Evolutionary conservation across 1,284 basidiomycete genomes (phyloP).

Genomic region (Polyporus tsugae): DNA sequence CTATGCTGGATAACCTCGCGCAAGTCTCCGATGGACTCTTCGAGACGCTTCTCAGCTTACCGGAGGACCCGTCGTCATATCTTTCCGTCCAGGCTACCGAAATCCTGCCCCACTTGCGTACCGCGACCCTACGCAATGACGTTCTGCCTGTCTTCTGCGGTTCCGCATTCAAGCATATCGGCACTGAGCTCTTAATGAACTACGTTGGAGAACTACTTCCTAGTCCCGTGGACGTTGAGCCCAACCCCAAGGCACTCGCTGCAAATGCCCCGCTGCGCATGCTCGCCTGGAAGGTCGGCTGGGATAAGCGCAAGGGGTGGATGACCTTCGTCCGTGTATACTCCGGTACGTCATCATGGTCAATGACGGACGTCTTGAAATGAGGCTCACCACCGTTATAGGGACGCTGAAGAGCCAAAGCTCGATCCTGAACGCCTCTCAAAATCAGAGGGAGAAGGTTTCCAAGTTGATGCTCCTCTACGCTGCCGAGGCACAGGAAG

Average conservation of each 20-base stretch:
- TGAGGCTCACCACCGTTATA: conserved; percentile 40
- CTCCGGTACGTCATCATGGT: conserved; percentile 62
- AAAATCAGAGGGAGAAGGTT: conserved; percentile 75
- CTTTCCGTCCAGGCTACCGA: conserved; percentile 57
- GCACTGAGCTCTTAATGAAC: conserved; percentile 84
- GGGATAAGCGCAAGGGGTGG: conserved; percentile 87
- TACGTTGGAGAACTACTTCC: conserved; percentile 85
- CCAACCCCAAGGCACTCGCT: conserved; percentile 43
- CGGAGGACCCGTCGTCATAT: conserved; percentile 68
- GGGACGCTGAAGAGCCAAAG: conserved; percentile 74
- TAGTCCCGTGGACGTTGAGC: conserved; percentile 73
- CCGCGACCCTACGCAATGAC: conserved; percentile 69
- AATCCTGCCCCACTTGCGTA: conserved; percentile 72
- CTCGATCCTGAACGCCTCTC: conserved; percentile 71
- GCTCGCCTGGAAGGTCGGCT: conserved; percentile 90
- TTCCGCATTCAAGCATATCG: conserved; percentile 83
- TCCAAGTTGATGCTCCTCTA: conserved; percentile 85
- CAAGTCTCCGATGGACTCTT: conserved; percentile 85
- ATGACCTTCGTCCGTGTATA: conserved; percentile 93
- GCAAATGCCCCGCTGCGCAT: conserved; percentile 63
- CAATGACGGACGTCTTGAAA: background rate
- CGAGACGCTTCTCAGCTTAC: conserved; percentile 69
- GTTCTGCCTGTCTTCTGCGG: conserved; percentile 87
- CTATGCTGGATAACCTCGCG: conserved; percentile 79
- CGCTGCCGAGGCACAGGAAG: conserved; percentile 81